These are phyloP conservation scores for Phialocephala subalpina DNA, from an alignment of 2,329 filamentous ascomycete genomes.

Conservation along the genomic window DNA sequence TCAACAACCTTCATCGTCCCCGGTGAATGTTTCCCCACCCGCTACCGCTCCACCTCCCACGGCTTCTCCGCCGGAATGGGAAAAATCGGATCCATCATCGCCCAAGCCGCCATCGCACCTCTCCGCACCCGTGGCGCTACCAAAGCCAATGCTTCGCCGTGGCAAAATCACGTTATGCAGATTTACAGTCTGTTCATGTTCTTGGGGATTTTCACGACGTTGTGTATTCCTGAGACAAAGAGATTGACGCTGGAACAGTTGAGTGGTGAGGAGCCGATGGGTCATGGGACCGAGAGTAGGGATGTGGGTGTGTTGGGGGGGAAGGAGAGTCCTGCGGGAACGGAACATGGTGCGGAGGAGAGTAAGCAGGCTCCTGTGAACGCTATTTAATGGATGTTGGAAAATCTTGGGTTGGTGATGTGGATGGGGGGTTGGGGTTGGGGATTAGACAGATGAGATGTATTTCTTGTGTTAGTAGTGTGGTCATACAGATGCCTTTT, in stretches of 20 bases:
- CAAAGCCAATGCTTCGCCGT: constrained; percentile 49
- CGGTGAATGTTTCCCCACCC: constrained; percentile 47
- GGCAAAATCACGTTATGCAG: constrained; percentile 78
- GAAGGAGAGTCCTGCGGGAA: neutral
- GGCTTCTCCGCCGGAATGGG: constrained; percentile 46
- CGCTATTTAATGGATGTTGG: neutral
- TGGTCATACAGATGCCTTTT: too few species aligned
- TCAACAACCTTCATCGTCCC: constrained; percentile 48
- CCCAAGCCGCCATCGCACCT: constrained; percentile 60
- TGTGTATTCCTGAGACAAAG: constrained; percentile 81
- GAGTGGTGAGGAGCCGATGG: constrained; percentile 60
- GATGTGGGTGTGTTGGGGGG: neutral
- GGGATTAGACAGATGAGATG: too few species aligned
- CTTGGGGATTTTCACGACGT: constrained; percentile 69
- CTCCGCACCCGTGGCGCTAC: constrained; percentile 50
- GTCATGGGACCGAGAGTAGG: neutral
- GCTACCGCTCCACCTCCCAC: constrained; percentile 46
- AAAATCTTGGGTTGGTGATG: too few species aligned
- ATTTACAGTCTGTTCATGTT: constrained; percentile 86
- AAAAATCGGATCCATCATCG: constrained; percentile 46
- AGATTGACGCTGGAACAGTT: constrained; percentile 76
- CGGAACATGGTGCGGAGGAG: neutral
- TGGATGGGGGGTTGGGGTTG: too few species aligned
- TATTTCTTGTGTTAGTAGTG: too few species aligned
- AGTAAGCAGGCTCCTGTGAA: neutral